These are phyloP conservation scores for Candida sp. DNA, from an alignment of 1,139 yeast species.

Conservation along the genomic window DNA sequence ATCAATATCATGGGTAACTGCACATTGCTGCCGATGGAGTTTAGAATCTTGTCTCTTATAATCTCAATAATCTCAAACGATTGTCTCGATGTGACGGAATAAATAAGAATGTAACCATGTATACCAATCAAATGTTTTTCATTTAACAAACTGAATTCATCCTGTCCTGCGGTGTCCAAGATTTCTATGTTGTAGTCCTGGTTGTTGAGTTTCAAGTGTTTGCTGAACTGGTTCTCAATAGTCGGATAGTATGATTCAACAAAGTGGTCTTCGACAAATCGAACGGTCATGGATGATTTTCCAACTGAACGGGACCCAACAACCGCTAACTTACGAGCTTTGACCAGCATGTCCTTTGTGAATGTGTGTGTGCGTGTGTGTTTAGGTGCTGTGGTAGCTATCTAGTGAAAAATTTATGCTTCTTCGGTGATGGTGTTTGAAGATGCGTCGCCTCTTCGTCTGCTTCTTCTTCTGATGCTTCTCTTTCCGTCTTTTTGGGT, in stretches of 20 bases:
- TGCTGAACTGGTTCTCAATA: constrained; percentile 87
- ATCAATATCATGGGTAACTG: constrained; percentile 77
- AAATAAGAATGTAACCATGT: constrained; percentile 84
- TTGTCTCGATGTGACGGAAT: constrained; percentile 79
- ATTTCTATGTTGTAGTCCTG: constrained; percentile 86
- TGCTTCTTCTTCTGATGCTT: background rate
- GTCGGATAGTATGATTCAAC: constrained; percentile 94
- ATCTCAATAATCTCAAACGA: constrained; percentile 81
- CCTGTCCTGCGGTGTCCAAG: constrained; percentile 95
- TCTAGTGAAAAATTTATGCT: background rate
- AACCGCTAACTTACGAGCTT: constrained; percentile 81
- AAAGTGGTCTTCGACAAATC: constrained; percentile 88
- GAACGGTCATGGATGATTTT: constrained; percentile 84
- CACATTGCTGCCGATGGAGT: constrained; percentile 71
- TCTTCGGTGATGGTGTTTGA: background rate
- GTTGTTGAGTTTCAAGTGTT: constrained; percentile 70
- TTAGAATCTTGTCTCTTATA: constrained; percentile 84
- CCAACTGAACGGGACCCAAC: constrained; percentile 94
- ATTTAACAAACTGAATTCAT: constrained; percentile 84
- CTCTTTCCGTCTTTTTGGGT: background rate
- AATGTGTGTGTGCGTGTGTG: constrained; percentile 1
- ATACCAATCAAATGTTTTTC: constrained; percentile 85
- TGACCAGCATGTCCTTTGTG: constrained; percentile 28
- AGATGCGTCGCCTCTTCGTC: background rate
- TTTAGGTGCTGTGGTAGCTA: background rate